These are phyloP conservation scores for Sporobolomyces phaffii DNA, from an alignment of 768 basidiomycete species.

Conservation along the genomic window DNA sequence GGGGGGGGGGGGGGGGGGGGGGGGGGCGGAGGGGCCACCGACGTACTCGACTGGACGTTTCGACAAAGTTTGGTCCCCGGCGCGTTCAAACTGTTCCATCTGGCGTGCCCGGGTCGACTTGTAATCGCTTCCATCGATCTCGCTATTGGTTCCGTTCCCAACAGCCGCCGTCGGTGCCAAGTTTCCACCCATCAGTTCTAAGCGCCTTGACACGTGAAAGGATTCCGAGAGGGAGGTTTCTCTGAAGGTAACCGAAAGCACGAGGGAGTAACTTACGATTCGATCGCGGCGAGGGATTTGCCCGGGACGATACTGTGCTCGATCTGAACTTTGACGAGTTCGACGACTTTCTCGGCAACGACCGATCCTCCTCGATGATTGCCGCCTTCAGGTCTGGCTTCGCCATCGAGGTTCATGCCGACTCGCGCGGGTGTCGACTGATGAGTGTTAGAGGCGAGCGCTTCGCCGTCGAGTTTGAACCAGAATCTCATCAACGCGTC, in stretches of 20 bases:
- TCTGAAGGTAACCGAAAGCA: too few species aligned
- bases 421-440: too few species aligned
- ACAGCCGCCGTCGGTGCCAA: too few species aligned
- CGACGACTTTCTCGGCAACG: slow-evolving; percentile 64
- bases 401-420: too few species aligned
- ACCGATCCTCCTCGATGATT: neutral
- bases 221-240: too few species aligned
- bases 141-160: too few species aligned
- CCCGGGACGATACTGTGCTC: slow-evolving; percentile 45
- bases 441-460: too few species aligned
- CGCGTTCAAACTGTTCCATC: slow-evolving; percentile 80
- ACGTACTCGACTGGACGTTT: slow-evolving; percentile 78
- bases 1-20: neutral
- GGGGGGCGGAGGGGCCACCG: too few species aligned
- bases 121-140: slow-evolving; percentile 33
- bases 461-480: too few species aligned
- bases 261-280: slow-evolving; percentile 4
- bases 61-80: slow-evolving; percentile 71
- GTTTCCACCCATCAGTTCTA: too few species aligned
- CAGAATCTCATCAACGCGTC: too few species aligned
- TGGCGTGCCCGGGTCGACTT: slow-evolving; percentile 65
- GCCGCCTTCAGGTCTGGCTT: neutral
- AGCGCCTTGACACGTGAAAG: too few species aligned
- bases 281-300: neutral
- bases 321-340: slow-evolving; percentile 76